Percentiles rank a stretch among this genome's conserved stretches.
Evolutionary conservation across 2,329 filamentous ascomycete species (phyloP).

Genomic region (Claviceps purpurea): DNA sequence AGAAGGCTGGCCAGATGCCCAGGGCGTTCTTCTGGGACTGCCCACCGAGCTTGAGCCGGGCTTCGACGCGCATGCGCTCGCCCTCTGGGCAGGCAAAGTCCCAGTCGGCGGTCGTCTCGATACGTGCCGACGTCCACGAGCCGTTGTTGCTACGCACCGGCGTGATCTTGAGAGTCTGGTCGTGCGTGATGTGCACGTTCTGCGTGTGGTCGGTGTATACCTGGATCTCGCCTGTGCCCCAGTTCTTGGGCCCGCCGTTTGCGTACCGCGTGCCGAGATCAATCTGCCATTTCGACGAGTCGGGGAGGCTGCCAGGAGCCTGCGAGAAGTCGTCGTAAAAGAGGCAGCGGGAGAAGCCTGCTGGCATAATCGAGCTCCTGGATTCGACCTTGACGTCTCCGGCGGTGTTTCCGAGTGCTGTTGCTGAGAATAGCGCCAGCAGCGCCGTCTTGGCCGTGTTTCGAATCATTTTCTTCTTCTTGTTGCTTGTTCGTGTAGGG

Average conservation of each 20-base stretch:
- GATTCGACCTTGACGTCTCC: too few species aligned
- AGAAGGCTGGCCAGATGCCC: conserved; percentile 35
- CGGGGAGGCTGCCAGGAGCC: conserved; percentile 14
- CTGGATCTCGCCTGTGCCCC: conserved; percentile 36
- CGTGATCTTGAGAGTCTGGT: conserved; percentile 24
- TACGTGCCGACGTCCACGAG: conserved; percentile 30
- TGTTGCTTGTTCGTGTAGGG: not conserved
- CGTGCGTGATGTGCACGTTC: conserved; percentile 27
- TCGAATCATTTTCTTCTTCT: not conserved
- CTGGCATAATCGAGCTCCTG: not conserved
- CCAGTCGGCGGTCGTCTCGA: conserved; percentile 23
- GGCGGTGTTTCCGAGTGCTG: not conserved
- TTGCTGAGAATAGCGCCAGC: not conserved
- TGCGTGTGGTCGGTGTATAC: conserved; percentile 26
- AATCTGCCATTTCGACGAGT: conserved; percentile 27
- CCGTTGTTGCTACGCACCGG: conserved; percentile 14
- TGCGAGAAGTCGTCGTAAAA: conserved; percentile 18
- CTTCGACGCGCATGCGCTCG: conserved; percentile 24
- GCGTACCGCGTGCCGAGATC: conserved; percentile 32
- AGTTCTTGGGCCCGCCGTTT: conserved; percentile 26
- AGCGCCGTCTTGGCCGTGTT: not conserved
- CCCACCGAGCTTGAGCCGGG: conserved; percentile 23
- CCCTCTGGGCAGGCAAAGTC: conserved; percentile 22
- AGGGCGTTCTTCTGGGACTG: conserved; percentile 14
- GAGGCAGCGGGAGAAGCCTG: conserved; percentile 11